phyloP scores from a whole-genome alignment of 2,329 filamentous ascomycete species.

The Myriangium duriaei region DNA sequence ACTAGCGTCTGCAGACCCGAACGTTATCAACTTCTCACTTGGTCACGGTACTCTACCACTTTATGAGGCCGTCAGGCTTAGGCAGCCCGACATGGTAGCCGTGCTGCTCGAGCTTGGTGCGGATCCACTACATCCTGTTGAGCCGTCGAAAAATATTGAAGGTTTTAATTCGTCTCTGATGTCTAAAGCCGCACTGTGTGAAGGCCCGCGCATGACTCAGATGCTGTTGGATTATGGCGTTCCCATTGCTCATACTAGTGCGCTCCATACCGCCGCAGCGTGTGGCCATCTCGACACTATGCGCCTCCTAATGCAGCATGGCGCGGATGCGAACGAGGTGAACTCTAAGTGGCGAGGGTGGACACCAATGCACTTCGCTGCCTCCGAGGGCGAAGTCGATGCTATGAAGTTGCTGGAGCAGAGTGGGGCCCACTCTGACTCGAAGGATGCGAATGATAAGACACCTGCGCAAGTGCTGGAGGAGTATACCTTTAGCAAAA shows the following conservation, averaged over 20 bases:
- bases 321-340: neutral
- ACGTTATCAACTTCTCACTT: neutral
- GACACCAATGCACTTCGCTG: neutral
- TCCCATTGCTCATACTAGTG: too few relatives aligned
- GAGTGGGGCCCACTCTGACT: neutral
- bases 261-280: too few relatives aligned
- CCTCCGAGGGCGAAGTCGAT: neutral
- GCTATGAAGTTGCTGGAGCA: neutral
- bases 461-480: neutral
- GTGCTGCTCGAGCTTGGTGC: neutral
- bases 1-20: neutral
- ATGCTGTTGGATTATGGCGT: too few relatives aligned
- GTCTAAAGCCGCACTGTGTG: neutral
- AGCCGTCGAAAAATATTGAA: neutral
- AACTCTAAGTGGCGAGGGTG: neutral
- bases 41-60: neutral
- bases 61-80: neutral
- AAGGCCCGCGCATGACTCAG: too few relatives aligned
- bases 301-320: neutral
- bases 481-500: too few relatives aligned
- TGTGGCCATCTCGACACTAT: neutral
- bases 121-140: neutral
- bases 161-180: neutral
- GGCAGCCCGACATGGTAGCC: neutral
- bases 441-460: neutral